Conservation (phyloP, 2,329 filamentous ascomycete genomes). For the Sporothrix humicola region DNA sequence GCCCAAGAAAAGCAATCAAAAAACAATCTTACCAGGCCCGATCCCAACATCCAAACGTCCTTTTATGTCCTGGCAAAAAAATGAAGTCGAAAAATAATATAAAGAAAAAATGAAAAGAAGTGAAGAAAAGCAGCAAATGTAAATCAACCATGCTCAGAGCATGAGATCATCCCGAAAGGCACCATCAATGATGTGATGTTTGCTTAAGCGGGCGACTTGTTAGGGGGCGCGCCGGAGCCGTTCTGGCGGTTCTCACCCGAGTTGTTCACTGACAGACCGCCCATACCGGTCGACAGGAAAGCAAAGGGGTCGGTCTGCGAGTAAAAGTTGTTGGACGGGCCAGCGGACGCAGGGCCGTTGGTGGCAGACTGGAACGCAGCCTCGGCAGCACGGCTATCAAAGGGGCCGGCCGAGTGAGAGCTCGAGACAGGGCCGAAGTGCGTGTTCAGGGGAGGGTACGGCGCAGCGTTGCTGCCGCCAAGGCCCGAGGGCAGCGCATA, state of each 20-base stretch:
- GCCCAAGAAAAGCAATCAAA: conserved; percentile 22
- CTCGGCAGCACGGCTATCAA: conserved; percentile 92
- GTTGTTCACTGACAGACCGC: conserved; percentile 72
- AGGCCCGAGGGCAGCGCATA: conserved; percentile 89
- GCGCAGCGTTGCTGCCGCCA: conserved; percentile 74
- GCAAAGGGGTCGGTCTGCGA: conserved; percentile 73
- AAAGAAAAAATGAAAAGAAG: conserved; percentile 21
- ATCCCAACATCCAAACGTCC: conserved; percentile 30
- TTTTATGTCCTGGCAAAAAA: conserved; percentile 28
- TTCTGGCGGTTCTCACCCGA: conserved; percentile 65
- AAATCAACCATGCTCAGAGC: conserved; percentile 37
- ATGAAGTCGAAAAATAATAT: conserved; percentile 28
- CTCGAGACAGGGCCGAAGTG: conserved; percentile 78
- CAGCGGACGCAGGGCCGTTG: conserved; percentile 78
- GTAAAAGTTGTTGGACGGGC: conserved; percentile 75
- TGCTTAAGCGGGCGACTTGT: conserved; percentile 62
- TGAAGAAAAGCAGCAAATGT: conserved; percentile 11
- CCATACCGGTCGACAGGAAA: conserved; percentile 76
- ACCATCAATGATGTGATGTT: too few relatives aligned
- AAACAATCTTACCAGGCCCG: conserved; percentile 23
- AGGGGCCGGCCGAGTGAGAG: conserved; percentile 82
- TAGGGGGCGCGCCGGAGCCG: conserved; percentile 60
- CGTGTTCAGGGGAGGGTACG: conserved; percentile 82
- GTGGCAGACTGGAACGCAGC: conserved; percentile 90
- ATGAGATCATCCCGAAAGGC: conserved; percentile 12